Percentiles rank a stretch among this genome's conserved stretches.
phyloP scores from a whole-genome alignment of 257 asterid genomes.

The Solanum sitiens region DNA sequence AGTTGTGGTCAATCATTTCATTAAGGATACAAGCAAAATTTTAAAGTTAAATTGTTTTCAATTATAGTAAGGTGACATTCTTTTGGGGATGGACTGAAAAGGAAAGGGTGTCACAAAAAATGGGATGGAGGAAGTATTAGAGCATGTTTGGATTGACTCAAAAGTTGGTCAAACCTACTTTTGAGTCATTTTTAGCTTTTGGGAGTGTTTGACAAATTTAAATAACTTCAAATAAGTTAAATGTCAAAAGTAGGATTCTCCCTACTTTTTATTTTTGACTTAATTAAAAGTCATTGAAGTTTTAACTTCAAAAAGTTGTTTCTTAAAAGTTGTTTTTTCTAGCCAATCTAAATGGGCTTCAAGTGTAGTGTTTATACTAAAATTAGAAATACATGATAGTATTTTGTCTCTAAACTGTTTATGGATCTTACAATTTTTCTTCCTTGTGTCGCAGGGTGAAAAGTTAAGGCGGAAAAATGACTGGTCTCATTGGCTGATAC shows the following conservation, averaged over 20 bases:
- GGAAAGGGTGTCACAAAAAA: not conserved
- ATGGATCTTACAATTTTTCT: not conserved
- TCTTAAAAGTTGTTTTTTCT: not conserved
- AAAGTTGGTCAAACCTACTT: too few species aligned
- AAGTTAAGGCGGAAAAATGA: slow-evolving; percentile 51
- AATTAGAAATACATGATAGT: not conserved
- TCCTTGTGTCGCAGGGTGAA: slow-evolving; percentile 34
- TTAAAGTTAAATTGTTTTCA: too few species aligned
- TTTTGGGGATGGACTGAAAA: not conserved
- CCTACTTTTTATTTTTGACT: too few species aligned
- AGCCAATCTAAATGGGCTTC: not conserved
- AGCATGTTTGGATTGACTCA: not conserved
- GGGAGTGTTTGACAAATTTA: not conserved
- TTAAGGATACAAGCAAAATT: too few species aligned
- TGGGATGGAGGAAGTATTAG: not conserved
- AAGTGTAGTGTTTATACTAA: not conserved
- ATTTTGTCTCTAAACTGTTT: not conserved
- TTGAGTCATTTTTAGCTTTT: too few species aligned
- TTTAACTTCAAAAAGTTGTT: not conserved
- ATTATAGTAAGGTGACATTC: not conserved
- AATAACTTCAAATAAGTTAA: too few species aligned
- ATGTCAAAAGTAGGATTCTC: not conserved
- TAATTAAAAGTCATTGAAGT: not conserved
- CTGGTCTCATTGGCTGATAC: slow-evolving; percentile 60
- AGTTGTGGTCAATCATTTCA: too few species aligned